Evolutionary conservation across 352 stramenopile species (phyloP), one percentile per base, ranked within the genome.

Genomic region (Phytopythium oedochilum): DNA sequence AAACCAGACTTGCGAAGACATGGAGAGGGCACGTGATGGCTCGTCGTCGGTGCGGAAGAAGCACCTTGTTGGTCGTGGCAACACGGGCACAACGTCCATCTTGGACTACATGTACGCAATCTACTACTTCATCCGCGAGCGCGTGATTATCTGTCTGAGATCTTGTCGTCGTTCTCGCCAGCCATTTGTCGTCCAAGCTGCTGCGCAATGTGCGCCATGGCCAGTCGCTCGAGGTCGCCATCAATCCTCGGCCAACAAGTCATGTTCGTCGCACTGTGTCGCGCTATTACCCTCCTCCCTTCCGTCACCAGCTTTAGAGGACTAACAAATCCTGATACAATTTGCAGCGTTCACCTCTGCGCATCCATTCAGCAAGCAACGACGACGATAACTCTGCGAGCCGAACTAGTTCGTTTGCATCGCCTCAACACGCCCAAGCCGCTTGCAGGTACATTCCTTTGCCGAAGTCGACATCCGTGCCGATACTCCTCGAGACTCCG

Each of bases 81-180:
- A 53, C 4, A 63, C 75, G 17, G 45, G 61, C n/a, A 23, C 31
- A 28, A 73, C 57, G 60, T 76, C 67, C 28, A 89, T 89, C 54
- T 72, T 86, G 22, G 78, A 84, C 53, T 89, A 89, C 28, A 76
- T 89, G 78, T 86, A 66, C 55, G 77, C 53, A 17, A 58, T 43
- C 0, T 10, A 10, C 11, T 53, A 3, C 40, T 20, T 34, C 29
- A 31, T 53, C 12, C n/a, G 9, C 64, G 15, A 12, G 18, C 40
- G 45, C 12, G 0, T 17, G 14, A n/a, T 25, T 26, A 14, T 10
- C 9, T 46, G n/a, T n/a, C n/a, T n/a, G n/a, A n/a, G n/a, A n/a
- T n/a, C n/a, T n/a, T n/a, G n/a, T n/a, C n/a, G n/a, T 12, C 10
- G 23, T 22, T 20, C 11, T 47, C 15, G 22, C 0, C 17, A 89